Evolutionary conservation across 2,329 filamentous ascomycete genomes (phyloP), one percentile per base, ranked within the genome.

Genomic region (Trichoderma atroviride): DNA sequence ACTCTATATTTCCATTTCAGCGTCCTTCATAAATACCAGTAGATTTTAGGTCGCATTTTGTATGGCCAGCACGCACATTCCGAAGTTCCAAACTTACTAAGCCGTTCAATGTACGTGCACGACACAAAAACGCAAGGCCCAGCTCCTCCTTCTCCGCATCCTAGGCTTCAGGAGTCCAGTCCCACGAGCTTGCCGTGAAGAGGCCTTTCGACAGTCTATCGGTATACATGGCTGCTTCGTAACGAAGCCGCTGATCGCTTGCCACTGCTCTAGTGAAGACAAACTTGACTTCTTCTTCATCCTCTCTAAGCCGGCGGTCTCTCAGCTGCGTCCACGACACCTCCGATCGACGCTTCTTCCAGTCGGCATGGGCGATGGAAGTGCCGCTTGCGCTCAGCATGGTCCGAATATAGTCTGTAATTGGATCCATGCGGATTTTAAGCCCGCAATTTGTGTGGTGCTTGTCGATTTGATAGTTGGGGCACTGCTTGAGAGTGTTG

Each of bases 391-490:
- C 79, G 0, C 83, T 83, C 4, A 89, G 77, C 80, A 88, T 85
- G n/a, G 81, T 78, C 69, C 88, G 84, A 35, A 94, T 79, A 65
- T 89, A 86, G 67, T 91, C 89, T 19, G 93, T 78, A 4, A 92
- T 84, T 9, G 91, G 89, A 50, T 91, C 80, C 4, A 93, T 78
- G 22, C 88, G 84, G 3, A 87, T 88, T 56, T 91, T 83, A 47
- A 92, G 82, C 1, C 92, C 92, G 75, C 92, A 94, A 77, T 93
- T 91, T 1, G 84, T 84, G 77, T 94, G 92, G 75, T 93, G 83
- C 72, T 85, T 86, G 78, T 94, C 91, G 70, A 94, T 86, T 77
- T 94, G 92, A 75, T 94, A 94, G 68, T 84, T 86, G 0, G 91
- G 89, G 61, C 86, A 89, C 78, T 93, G 88, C 47, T 88, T 85